A percentile compares a stretch with the other conserved stretches of the same genome.
Evolutionary conservation across 495 filamentous ascomycete genomes (phyloP).

Genomic region (Neurospora sp.): DNA sequence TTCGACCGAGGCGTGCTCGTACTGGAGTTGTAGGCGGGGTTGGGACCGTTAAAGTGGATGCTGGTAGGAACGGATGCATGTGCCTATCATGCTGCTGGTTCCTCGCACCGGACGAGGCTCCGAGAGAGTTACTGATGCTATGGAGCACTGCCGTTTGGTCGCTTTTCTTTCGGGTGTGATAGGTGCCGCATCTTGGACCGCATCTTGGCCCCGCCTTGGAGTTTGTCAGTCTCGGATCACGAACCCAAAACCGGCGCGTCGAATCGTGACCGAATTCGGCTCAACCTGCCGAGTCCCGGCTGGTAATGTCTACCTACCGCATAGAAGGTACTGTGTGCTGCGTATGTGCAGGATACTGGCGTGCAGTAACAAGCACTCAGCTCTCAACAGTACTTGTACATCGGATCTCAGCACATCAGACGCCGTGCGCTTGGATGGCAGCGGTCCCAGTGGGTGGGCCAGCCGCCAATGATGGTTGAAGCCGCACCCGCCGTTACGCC

Average conservation of each 20-base stretch:
- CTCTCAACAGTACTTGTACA: neutral
- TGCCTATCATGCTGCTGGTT: neutral
- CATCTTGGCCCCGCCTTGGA: neutral
- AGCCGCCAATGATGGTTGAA: neutral
- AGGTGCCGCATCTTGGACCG: neutral
- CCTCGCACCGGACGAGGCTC: neutral
- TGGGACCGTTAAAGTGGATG: neutral
- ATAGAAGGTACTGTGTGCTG: constrained; percentile 18
- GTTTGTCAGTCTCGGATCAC: neutral
- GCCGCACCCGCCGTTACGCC: constrained; percentile 9
- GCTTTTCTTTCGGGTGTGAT: neutral
- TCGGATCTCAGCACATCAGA: neutral
- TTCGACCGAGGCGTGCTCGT: neutral
- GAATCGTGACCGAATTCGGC: neutral
- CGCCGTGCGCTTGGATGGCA: neutral
- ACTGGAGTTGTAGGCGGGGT: neutral
- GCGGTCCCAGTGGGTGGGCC: neutral
- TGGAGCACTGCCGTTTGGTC: neutral
- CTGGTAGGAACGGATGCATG: neutral
- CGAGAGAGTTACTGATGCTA: neutral
- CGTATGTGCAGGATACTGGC: neutral
- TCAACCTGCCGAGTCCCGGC: constrained; percentile 5
- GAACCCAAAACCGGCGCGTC: neutral
- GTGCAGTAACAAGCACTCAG: constrained; percentile 1
- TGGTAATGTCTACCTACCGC: constrained; percentile 16